These are phyloP conservation scores for Aspergillus pseudotamarii DNA, from an alignment of 2,329 filamentous ascomycete species.

Conservation along the genomic window DNA sequence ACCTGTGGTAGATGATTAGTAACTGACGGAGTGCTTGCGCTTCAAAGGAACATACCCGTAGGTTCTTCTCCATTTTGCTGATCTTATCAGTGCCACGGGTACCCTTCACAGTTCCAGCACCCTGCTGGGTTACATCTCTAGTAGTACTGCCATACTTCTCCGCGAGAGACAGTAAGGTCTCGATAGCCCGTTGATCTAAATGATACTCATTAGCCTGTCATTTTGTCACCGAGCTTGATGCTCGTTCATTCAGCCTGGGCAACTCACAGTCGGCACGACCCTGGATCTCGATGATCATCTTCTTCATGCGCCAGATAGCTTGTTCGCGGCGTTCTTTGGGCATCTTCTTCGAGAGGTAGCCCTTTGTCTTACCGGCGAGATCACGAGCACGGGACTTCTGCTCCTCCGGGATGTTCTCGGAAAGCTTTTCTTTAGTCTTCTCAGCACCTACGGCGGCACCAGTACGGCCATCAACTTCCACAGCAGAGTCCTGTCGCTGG, in stretches of 20 bases:
- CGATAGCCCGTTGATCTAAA: conserved; percentile 79
- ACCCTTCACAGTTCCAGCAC: conserved; percentile 71
- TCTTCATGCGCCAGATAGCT: conserved; percentile 89
- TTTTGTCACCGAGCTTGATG: neutral
- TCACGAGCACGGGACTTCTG: conserved; percentile 43
- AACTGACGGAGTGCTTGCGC: conserved; percentile 40
- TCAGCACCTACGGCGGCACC: conserved; percentile 39
- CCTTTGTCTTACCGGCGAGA: conserved; percentile 54
- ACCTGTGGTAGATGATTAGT: conserved; percentile 64
- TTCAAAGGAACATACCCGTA: conserved; percentile 62
- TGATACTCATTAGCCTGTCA: conserved; percentile 12
- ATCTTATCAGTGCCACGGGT: conserved; percentile 67
- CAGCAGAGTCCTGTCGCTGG: conserved; percentile 49
- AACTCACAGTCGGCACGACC: conserved; percentile 81
- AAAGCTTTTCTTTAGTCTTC: conserved; percentile 56
- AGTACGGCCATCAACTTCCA: conserved; percentile 56
- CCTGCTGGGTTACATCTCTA: conserved; percentile 65
- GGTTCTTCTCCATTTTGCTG: conserved; percentile 72
- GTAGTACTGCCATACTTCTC: conserved; percentile 82
- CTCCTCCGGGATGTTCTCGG: conserved; percentile 68
- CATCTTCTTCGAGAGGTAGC: conserved; percentile 84
- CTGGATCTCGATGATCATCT: conserved; percentile 97
- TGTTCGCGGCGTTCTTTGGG: conserved; percentile 91
- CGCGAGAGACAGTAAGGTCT: conserved; percentile 79
- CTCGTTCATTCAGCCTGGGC: neutral